Evolutionary conservation across 192 early-diverging fungal species (phyloP).

Genomic region (Paraglomus brasilianum): DNA sequence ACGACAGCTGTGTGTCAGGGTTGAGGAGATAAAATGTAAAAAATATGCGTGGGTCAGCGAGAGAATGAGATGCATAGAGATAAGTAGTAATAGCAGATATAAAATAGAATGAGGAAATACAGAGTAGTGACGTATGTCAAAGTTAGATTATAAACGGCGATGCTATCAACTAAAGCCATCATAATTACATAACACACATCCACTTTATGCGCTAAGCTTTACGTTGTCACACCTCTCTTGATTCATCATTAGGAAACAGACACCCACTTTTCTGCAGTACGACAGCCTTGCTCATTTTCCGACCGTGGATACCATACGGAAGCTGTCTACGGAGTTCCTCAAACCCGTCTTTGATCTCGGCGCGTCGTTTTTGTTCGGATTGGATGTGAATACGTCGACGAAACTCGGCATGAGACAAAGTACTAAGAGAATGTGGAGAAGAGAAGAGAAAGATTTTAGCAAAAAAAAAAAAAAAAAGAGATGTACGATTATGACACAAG

Average conservation of each 20-base stretch:
- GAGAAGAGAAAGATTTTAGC: too few relatives aligned
- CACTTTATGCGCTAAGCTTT: too few relatives aligned
- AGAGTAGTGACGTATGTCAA: too few relatives aligned
- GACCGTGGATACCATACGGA: conserved; percentile 38
- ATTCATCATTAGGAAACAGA: not conserved
- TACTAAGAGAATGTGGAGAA: conserved; percentile 4
- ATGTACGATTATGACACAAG: too few relatives aligned
- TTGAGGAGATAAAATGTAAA: too few relatives aligned
- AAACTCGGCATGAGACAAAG: conserved; percentile 38
- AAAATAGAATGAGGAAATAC: not conserved
- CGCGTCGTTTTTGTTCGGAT: conserved; percentile 49
- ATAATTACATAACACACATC: too few relatives aligned
- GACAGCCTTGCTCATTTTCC: conserved; percentile 48
- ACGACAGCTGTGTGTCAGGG: not conserved
- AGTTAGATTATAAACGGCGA: not conserved
- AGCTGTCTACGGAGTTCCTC: conserved; percentile 46
- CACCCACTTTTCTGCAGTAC: conserved; percentile 44
- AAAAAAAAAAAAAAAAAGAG: too few relatives aligned
- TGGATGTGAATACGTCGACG: conserved; percentile 50
- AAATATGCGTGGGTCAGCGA: too few relatives aligned
- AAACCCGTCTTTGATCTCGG: conserved; percentile 51
- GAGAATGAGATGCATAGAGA: too few relatives aligned
- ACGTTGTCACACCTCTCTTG: too few relatives aligned
- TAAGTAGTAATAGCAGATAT: not conserved
- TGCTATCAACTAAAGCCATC: too few relatives aligned